Evolutionary conservation across 2,329 filamentous ascomycete genomes (phyloP), one percentile per base, ranked within the genome.

Genomic region (Byssoonygena ceratinophila): DNA sequence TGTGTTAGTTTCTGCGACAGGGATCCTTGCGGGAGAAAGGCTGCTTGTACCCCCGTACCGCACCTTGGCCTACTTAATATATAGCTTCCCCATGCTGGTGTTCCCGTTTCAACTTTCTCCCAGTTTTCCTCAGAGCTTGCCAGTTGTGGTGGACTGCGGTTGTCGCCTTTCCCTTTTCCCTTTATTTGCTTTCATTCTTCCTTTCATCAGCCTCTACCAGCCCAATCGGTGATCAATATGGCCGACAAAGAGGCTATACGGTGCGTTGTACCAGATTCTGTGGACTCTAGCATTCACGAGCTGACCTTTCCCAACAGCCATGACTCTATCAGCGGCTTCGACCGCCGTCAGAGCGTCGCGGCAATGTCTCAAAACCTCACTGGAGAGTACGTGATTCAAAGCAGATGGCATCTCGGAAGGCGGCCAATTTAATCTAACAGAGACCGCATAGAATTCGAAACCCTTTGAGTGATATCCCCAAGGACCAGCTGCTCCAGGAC

Each of bases 371-470:
- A 61, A 7, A 67, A 67, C 53, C 49, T 58, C n/a, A 63, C 59
- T 46, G 65, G 64, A 61, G 64, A 66, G 65, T 67, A 51, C 55
- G 64, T 60, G 16, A 34, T 36, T 29, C 40, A 23, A 45, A 45
- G 14, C 8, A 22, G n/a, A 7, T 32, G 36, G 4, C 25, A 39
- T 23, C 5, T 20, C 14, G 27, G 5, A 0, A 47, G 16, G 18
- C 4, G 37, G n/a, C n/a, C 16, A 20, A 8, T 27, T n/a, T 41
- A 1, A 12, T 4, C 37, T 53, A 4, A 53, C 46, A 12, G 25
- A 32, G 22, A 6, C 20, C 29, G 11, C 4, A 43, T 44, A 74
- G 71, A 55, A 74, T 62, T 53, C 59, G 59, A 51, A 67, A 67
- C 43, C 64, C 64, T 51, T 58, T 67, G 4, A 50, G 59, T 5